Evolutionary conservation across 176 grass and related monocot genomes (phyloP), one percentile per base, ranked within the genome.

Genomic region (Areca catechu): DNA sequence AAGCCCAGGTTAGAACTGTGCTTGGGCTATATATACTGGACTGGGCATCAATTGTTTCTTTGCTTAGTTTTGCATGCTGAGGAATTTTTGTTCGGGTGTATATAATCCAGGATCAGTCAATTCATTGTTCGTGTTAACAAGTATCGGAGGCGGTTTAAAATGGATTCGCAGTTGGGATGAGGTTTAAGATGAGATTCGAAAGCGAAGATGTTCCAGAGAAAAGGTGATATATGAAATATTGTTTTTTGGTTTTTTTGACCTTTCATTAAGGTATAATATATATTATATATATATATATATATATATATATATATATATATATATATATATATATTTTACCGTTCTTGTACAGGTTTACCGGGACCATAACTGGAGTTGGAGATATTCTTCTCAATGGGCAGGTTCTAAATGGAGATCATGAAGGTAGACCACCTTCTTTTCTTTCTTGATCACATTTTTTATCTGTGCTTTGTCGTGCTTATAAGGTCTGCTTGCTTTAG

Each of bases 381-480:
- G 74, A 81, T 68, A 54, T 54, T 69, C 84, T n/a, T 81, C 89
- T 43, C 89, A 77, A 22, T 95, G 89, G 89, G 57, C 73, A 71
- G 69, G 74, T 61, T 89, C 89, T 22, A 72, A 82, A 0, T 95
- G 89, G 89, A 89, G 89, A 78, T 78, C 71, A 15, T 95, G 59
- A 89, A 89, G 78, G 91, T 90, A 73, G 34, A 53, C 61, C 49
- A 49, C 15, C 34, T 43, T 30, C 29, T 49, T 27, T 58, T 75
- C 19, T 24, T 50, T 63, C 14, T 10, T 6, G 0, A 21, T 19
- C 15, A 1, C 4, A 4, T 20, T 20, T 5, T 16, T 9, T 14
- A 5, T 17, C 15, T 59, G 27, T 49, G 18, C 49, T 61, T n/a
- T 50, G 16, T 67, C n/a, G 17, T 29, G 68, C 19, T 24, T 21